Evolutionary conservation across 73 alveolate genomes (phyloP).

Genomic region (Breviolum minutum): DNA sequence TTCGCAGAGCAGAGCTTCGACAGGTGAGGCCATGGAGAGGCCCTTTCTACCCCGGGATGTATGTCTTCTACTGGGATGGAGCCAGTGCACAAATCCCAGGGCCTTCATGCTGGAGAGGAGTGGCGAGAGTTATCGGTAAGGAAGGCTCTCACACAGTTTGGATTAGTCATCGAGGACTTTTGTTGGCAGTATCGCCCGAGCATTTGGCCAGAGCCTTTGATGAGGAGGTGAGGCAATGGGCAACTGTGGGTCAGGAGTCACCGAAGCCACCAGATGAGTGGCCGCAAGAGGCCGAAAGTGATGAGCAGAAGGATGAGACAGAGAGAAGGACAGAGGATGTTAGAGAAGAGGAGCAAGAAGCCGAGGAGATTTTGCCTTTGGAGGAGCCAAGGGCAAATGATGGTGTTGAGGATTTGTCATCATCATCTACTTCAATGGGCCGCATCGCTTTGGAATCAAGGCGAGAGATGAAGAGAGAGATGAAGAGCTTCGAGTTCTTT

Average conservation of each 20-base stretch:
- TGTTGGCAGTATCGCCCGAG: slow-evolving; percentile 15
- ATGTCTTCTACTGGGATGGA: background rate
- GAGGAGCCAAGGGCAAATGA: background rate
- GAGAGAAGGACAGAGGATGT: background rate
- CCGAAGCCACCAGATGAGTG: background rate
- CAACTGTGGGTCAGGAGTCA: background rate
- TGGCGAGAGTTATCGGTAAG: background rate
- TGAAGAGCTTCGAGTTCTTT: background rate
- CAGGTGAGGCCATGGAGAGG: background rate
- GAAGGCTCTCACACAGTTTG: slow-evolving; percentile 2
- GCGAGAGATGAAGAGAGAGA: background rate
- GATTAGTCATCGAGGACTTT: background rate
- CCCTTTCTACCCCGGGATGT: background rate
- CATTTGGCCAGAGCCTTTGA: background rate
- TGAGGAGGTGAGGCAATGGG: slow-evolving; percentile 1
- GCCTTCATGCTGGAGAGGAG: background rate
- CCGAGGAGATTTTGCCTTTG: background rate
- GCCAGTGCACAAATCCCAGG: background rate
- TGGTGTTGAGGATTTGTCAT: background rate
- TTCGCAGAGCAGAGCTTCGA: background rate
- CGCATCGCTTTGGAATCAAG: background rate
- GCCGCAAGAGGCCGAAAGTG: background rate
- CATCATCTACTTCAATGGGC: background rate
- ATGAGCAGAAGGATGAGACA: background rate
- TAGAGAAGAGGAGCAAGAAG: background rate